Percentiles rank a stretch among this genome's conserved stretches.
Conservation (phyloP, 768 basidiomycete species). For the Leccinum obscurum region DNA sequence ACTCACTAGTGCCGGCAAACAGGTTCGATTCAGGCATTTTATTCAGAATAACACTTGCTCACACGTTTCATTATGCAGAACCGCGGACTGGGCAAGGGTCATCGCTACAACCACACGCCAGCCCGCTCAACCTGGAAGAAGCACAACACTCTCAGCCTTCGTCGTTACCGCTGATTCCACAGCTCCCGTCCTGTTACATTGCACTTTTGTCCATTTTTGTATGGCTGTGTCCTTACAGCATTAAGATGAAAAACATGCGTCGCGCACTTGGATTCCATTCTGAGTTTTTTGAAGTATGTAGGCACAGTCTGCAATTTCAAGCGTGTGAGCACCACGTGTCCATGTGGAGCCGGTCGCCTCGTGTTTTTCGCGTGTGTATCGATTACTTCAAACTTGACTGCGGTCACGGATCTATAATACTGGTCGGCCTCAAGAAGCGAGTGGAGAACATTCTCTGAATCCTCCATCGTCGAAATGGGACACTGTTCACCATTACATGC, state of each 20-base stretch:
- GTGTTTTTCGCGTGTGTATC: slow-evolving; percentile 21
- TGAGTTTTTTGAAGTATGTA: not conserved
- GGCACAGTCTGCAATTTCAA: not conserved
- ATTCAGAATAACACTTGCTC: not conserved
- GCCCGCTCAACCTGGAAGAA: slow-evolving; percentile 92
- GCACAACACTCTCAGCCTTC: slow-evolving; percentile 96
- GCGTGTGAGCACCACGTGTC: not conserved
- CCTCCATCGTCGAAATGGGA: slow-evolving; percentile 16
- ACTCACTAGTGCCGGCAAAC: slow-evolving; percentile 94
- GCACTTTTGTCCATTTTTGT: slow-evolving; percentile 29
- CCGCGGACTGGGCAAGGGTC: slow-evolving; percentile 96
- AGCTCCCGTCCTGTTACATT: slow-evolving; percentile 10
- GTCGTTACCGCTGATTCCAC: slow-evolving; percentile 70
- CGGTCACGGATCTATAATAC: slow-evolving; percentile 12
- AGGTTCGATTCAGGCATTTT: slow-evolving; percentile 48
- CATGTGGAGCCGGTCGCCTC: slow-evolving; percentile 12
- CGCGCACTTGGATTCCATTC: not conserved
- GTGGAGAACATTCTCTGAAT: slow-evolving; percentile 4
- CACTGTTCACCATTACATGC: slow-evolving; percentile 15
- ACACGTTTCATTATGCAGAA: slow-evolving; percentile 52
- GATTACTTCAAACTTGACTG: slow-evolving; percentile 11
- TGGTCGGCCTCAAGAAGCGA: not conserved
- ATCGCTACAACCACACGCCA: slow-evolving; percentile 91
- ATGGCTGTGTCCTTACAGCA: slow-evolving; percentile 20
- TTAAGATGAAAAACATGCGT: slow-evolving; percentile 16